These are phyloP conservation scores for Sugiyamaella americana DNA, from an alignment of 805 yeast genomes.

Conservation along the genomic window DNA sequence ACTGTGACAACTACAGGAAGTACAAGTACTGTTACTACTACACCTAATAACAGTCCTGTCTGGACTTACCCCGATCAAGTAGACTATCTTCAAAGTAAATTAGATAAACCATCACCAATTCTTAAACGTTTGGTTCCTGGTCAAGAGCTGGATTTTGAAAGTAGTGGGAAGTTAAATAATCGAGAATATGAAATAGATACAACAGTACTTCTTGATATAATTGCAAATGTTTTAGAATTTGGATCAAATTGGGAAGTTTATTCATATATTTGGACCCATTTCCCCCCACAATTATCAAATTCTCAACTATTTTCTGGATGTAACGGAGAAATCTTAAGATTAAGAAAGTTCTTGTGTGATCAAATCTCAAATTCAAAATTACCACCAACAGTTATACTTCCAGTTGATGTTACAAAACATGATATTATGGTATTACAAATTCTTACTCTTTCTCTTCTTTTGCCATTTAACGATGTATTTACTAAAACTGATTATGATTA, in stretches of 20 bases:
- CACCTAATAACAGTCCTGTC: not conserved
- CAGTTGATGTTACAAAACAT: constrained; percentile 44
- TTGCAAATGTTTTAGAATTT: constrained; percentile 43
- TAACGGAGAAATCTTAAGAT: constrained; percentile 35
- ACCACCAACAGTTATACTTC: constrained; percentile 40
- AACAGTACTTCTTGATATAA: constrained; percentile 46
- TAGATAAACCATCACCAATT: constrained; percentile 36
- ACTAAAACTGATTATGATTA: constrained; percentile 55
- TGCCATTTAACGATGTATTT: constrained; percentile 42
- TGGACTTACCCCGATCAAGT: constrained; percentile 63
- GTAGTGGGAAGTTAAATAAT: constrained; percentile 5
- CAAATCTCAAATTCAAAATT: constrained; percentile 41
- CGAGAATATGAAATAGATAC: constrained; percentile 35
- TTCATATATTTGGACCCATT: constrained; percentile 58
- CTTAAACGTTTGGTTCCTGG: constrained; percentile 15
- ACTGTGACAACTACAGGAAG: not conserved
- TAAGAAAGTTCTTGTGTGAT: constrained; percentile 49
- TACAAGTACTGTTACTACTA: not conserved
- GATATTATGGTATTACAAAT: constrained; percentile 64
- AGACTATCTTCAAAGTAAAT: constrained; percentile 38
- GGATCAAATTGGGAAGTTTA: constrained; percentile 67
- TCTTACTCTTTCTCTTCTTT: constrained; percentile 53
- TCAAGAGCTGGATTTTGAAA: constrained; percentile 22
- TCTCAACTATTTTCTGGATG: constrained; percentile 44
- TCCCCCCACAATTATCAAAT: constrained; percentile 65